Base-by-base conservation (phyloP, 2,329 filamentous ascomycete species). In the Colletotrichum cereale region DNA sequence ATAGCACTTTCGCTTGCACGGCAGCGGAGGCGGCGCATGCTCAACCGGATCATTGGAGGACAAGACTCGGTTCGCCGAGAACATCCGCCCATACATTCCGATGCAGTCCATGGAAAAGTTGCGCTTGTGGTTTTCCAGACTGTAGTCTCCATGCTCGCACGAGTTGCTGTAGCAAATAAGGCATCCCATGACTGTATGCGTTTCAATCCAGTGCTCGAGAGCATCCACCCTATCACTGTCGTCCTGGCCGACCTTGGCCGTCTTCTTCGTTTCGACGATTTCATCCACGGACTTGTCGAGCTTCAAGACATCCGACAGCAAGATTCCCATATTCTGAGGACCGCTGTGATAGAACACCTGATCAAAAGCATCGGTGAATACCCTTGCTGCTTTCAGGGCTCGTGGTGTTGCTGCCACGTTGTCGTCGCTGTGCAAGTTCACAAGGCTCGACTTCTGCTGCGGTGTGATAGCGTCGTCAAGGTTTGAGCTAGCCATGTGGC, bases 101-200 rank as follows among this genome's bases (percentile, higher is more conserved):
- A 73, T 74, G 53, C 64, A 69, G 47, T 86, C 84, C n/a, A 89
- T 80, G 3, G 86, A 88, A 75, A 89, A 87, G 3, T 84, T 86
- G 42, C 86, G 83, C 75, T 88, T 87, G 71, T 87, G 77, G 56
- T 84, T 84, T 57, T 86, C 85, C 8, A 80, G 77, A 66, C 88
- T 86, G 62, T 89, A 89, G 65, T 89, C 88, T 56, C 88, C 88
- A 73, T 90, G 88, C 75, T 90, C 88, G 71, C 88, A 90, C 16
- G 88, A 89, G 76, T 90, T 86, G 62, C 87, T 87, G 75, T 85
- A 87, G 78, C 88, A 90, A 62, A 89, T 85, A n/a, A 89, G 79
- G 74, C 88, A 90, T 16, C 86, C 86, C 21, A 90, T 82, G 12
- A 87, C 82, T 40, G 84, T 84, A 75, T 89, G 89, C 1, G 86